A percentile compares a stretch with the other conserved stretches of the same genome.
These are phyloP conservation scores for Globisporangium okanoganense DNA, from an alignment of 352 stramenopile genomes.

Conservation along the genomic window DNA sequence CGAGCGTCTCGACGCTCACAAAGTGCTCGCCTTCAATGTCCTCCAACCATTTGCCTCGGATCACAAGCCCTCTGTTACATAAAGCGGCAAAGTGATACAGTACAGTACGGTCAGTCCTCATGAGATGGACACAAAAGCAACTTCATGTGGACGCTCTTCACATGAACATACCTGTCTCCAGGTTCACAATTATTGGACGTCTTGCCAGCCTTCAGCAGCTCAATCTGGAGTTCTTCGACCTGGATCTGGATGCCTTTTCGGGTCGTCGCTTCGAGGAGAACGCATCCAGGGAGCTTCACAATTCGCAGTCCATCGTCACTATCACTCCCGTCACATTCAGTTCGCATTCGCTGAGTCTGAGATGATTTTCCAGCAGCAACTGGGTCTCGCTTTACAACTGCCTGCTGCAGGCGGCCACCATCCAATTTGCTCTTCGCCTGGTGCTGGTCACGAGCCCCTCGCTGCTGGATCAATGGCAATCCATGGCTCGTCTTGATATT, in stretches of 20 bases:
- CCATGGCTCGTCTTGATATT: constrained; percentile 13
- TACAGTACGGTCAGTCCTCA: not conserved
- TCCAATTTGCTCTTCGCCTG: not conserved
- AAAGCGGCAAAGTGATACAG: not conserved
- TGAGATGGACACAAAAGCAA: not conserved
- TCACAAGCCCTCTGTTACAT: constrained; percentile 41
- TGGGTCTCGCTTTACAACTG: not conserved
- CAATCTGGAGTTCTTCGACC: constrained; percentile 65
- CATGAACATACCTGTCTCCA: constrained; percentile 47
- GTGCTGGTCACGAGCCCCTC: not conserved
- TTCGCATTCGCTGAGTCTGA: constrained; percentile 3
- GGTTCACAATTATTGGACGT: constrained; percentile 8
- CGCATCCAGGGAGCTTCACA: constrained; percentile 27
- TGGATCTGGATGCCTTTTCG: constrained; percentile 49
- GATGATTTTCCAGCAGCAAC: not conserved
- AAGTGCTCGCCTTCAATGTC: constrained; percentile 27
- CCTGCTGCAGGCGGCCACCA: not conserved
- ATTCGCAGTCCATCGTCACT: constrained; percentile 21
- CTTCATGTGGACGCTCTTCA: not conserved
- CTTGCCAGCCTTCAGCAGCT: constrained; percentile 20
- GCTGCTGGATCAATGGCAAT: constrained; percentile 13
- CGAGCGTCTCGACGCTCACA: constrained; percentile 29
- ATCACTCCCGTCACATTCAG: constrained; percentile 8
- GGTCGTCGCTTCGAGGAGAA: constrained; percentile 65
- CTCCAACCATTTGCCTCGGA: constrained; percentile 43